phyloP scores from a whole-genome alignment of 352 stramenopile species.

The Phytophthora colocasiae region DNA sequence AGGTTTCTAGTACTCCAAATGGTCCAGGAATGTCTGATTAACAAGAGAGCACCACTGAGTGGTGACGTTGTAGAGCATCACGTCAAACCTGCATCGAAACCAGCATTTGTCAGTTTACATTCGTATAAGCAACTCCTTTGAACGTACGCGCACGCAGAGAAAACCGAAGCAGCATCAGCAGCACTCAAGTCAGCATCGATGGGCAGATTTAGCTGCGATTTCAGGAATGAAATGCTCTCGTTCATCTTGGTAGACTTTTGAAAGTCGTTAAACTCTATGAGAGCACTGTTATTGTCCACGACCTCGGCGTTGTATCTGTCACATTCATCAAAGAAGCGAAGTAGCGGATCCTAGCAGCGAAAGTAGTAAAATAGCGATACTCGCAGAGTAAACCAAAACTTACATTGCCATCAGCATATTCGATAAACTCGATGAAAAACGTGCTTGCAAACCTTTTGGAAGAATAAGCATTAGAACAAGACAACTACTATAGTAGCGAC shows the following conservation, averaged over 20 bases:
- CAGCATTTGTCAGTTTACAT: background rate
- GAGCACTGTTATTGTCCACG: constrained; percentile 53
- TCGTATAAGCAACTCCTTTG: background rate
- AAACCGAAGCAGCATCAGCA: constrained; percentile 52
- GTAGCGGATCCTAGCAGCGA: constrained; percentile 47
- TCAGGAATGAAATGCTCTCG: constrained; percentile 41
- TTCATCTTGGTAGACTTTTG: constrained; percentile 46
- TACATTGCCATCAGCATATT: constrained; percentile 54
- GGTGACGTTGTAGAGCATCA: constrained; percentile 58
- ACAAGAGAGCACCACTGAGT: constrained; percentile 75
- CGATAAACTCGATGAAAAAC: constrained; percentile 71
- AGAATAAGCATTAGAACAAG: background rate
- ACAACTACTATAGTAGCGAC: background rate
- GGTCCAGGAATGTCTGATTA: constrained; percentile 41
- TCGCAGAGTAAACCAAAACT: background rate
- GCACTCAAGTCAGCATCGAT: constrained; percentile 34
- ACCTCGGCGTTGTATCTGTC: constrained; percentile 58
- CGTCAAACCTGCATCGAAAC: constrained; percentile 54
- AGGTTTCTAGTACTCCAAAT: constrained; percentile 76
- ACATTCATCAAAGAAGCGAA: constrained; percentile 81
- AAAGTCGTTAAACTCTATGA: constrained; percentile 45
- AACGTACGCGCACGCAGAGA: constrained; percentile 70
- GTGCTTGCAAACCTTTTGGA: constrained; percentile 51
- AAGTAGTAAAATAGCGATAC: background rate
- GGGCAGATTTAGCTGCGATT: constrained; percentile 50